Evolutionary conservation across 176 grass and related monocot species (phyloP).

Genomic region (Eleusine coracana): DNA sequence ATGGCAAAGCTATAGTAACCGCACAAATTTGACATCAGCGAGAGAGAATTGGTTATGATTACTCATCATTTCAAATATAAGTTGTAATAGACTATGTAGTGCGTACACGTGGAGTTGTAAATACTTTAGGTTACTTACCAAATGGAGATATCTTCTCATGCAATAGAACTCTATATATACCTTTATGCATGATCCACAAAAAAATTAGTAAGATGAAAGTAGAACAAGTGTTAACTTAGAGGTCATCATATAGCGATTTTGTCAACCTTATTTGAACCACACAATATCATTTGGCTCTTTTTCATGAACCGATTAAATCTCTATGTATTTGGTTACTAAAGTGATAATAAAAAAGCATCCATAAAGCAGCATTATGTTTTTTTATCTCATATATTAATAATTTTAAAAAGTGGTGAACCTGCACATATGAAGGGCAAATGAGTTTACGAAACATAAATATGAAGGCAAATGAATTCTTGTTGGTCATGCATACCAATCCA

Average conservation of each 20-base stretch:
- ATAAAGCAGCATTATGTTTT: not conserved
- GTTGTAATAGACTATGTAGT: not conserved
- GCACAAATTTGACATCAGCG: not conserved
- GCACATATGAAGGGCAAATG: not conserved
- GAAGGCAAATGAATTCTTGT: not conserved
- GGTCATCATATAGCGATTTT: not conserved
- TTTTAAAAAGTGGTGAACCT: not conserved
- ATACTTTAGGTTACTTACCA: not conserved
- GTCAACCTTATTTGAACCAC: not conserved
- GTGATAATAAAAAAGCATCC: no score
- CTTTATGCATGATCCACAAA: not conserved
- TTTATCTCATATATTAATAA: not conserved
- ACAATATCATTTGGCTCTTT: not conserved
- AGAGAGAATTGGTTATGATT: not conserved
- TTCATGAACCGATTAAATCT: not conserved
- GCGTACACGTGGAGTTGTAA: not conserved
- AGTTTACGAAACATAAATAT: not conserved
- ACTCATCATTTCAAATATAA: not conserved
- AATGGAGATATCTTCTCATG: not conserved
- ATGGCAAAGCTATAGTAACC: not conserved
- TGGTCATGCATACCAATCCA: no score
- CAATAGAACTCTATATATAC: not conserved
- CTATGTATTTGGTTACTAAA: not conserved
- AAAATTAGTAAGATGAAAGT: not conserved
- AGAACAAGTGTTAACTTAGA: not conserved